phyloP scores from a whole-genome alignment of 495 filamentous ascomycete species.

The Penicillium coprophilum region DNA sequence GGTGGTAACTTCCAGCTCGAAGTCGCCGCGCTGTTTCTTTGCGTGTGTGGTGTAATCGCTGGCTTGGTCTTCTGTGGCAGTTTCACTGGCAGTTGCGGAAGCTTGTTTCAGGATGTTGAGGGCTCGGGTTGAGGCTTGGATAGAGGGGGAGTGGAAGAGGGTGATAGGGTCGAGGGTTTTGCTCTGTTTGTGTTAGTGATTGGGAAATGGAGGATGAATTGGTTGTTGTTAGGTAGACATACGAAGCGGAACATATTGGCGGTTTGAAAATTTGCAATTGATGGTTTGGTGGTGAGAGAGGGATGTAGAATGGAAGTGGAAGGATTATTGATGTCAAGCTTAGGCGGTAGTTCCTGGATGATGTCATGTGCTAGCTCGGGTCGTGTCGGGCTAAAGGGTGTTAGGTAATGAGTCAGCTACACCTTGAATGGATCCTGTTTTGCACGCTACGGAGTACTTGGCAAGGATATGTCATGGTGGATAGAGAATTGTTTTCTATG shows the following conservation, averaged over 20 bases:
- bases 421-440: neutral
- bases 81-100: slow-evolving; percentile 57
- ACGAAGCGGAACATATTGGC: slow-evolving; percentile 49
- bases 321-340: slow-evolving; percentile 5
- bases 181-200: slow-evolving; percentile 47
- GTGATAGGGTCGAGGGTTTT: slow-evolving; percentile 90
- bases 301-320: neutral
- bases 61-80: slow-evolving; percentile 66
- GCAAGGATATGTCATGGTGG: neutral
- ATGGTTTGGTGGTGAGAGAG: neutral
- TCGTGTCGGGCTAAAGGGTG: slow-evolving; percentile 1
- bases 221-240: slow-evolving; percentile 17
- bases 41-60: slow-evolving; percentile 57
- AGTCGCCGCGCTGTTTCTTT: slow-evolving; percentile 59
- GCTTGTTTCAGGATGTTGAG: slow-evolving; percentile 73
- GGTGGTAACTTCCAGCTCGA: slow-evolving; percentile 85
- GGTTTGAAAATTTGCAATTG: slow-evolving; percentile 6
- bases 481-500: neutral
- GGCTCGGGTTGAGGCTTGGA: slow-evolving; percentile 62
- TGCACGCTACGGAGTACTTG: neutral
- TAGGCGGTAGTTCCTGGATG: slow-evolving; percentile 19
- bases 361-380: slow-evolving; percentile 30
- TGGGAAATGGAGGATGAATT: neutral
- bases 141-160: slow-evolving; percentile 82
- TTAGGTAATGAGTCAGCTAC: neutral